Base-by-base conservation (phyloP, 148 eudicot species). In the Nepenthes mirabilis region DNA sequence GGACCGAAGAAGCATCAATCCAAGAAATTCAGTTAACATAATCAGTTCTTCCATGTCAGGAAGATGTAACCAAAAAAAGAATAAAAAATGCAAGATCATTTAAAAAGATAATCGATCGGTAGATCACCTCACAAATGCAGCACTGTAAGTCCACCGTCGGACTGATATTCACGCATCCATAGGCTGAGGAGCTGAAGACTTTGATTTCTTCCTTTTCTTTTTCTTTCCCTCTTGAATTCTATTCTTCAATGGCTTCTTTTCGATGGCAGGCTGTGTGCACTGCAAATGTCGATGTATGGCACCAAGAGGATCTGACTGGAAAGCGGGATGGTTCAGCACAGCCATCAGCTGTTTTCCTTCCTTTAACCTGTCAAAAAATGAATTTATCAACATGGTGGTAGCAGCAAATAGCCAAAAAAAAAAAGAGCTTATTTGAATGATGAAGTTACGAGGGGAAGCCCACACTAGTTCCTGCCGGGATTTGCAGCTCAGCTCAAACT, bases 231-330 rank as follows among this genome's bases (percentile, higher is more conserved):
- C 66, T 55, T 75, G 71, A 2, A n/a, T 64, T 40, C 78, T 74
- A 71, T 75, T 86, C 58, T 64, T 77, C 49, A 33, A 65, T 1
- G 83, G 77, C 64, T 84, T 70, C 63, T 59, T 68, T 33, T 82
- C 90, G 0, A 59, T 52, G 34, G 58, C 68, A 57, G 97, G 99
- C 61, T 86, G 99, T 37, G 91, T 94, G 70, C 70, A 82, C 67
- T 79, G 87, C 70, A 94, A 74, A 60, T 94, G 91, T 67, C 73
- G 80, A 65, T 84, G 79, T 58, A 94, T 82, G 57, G 97, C 85
- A 66, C 70, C 87, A 13, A 94, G 70, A 2, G 99, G 95, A 65
- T 94, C 84, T 0, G 90, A 79, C 65, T 79, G 79, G 72, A 86
- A 89, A 60, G 58, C 74, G n/a, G 87, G 80, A 70, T 79, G 75